Conservation (phyloP, 2,329 filamentous ascomycete species). For the Alternaria triticimaculans region DNA sequence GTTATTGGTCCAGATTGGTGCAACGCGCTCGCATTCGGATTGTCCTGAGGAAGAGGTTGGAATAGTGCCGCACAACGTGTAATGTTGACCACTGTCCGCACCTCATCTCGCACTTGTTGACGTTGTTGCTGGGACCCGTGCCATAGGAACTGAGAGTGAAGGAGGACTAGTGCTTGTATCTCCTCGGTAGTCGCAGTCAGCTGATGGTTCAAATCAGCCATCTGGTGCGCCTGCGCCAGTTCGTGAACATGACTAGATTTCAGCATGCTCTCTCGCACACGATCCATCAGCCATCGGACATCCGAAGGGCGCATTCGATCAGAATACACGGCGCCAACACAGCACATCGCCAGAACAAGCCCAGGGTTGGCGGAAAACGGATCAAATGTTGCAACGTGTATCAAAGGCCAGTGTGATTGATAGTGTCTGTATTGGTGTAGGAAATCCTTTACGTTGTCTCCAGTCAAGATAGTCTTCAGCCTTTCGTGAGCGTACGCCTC, state of each 20-base stretch:
- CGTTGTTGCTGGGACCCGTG: slow-evolving; percentile 72
- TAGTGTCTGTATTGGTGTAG: slow-evolving; percentile 75
- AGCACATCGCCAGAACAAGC: slow-evolving; percentile 73
- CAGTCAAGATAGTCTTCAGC: slow-evolving; percentile 64
- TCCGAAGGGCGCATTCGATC: slow-evolving; percentile 65
- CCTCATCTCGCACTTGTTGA: slow-evolving; percentile 66
- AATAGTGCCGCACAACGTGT: slow-evolving; percentile 65
- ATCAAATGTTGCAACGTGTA: slow-evolving; percentile 75
- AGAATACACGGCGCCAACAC: slow-evolving; percentile 77
- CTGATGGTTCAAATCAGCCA: slow-evolving; percentile 49
- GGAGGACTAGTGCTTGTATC: slow-evolving; percentile 69
- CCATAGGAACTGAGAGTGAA: slow-evolving; percentile 70
- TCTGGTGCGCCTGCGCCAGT: slow-evolving; percentile 45
- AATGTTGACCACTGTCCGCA: slow-evolving; percentile 63
- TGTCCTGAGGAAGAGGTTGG: slow-evolving; percentile 57
- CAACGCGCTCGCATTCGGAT: slow-evolving; percentile 63
- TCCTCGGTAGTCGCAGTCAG: slow-evolving; percentile 63
- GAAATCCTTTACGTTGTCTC: slow-evolving; percentile 73
- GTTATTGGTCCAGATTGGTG: slow-evolving; percentile 61
- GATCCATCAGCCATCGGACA: slow-evolving; percentile 72
- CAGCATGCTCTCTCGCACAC: slow-evolving; percentile 65
- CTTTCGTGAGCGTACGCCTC: slow-evolving; percentile 60
- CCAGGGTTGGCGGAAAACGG: slow-evolving; percentile 70
- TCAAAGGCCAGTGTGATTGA: slow-evolving; percentile 74
- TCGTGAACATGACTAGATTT: slow-evolving; percentile 61